Evolutionary conservation across 2,329 filamentous ascomycete genomes (phyloP), one percentile per base, ranked within the genome.

Genomic region (Aciculosporium take): DNA sequence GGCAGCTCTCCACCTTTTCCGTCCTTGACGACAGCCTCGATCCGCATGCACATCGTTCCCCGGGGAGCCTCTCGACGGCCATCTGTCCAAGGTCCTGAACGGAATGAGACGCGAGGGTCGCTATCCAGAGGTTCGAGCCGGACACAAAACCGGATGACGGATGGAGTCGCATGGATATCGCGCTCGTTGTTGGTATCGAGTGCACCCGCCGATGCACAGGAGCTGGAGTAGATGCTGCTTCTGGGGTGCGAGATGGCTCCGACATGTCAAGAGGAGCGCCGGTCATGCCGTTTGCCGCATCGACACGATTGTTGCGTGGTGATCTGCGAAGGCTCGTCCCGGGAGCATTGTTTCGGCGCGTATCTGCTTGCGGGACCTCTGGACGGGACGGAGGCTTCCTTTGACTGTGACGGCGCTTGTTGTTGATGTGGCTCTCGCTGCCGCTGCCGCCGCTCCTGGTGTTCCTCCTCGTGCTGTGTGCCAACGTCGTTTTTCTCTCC

Each of bases 91-190:
- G 57, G 50, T 83, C 79, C 7, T 67, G 62, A 5, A 87, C 56
- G 1, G 76, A 76, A 4, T 69, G 66, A 1, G 67, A 61, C 8
- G 63, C 62, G 37, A 88, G 59, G 12, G 78, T 79, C 27, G 71
- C 74, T 32, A 84, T 71, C 81, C 82, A 89, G 30, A 81, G 63
- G 50, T 65, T 69, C 49, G 56, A 57, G 44, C 54, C 67, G 45
- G 64, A 55, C 5, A 67, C 61, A 27, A 79, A 64, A 10, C 66
- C 69, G 3, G 79, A 83, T n/a, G 34, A 37, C 0, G 74, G 71
- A 48, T 82, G 73, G 5, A 84, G 67, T n/a, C 79, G 76, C 49
- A 88, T 72, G 59, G 78, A 86, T 10, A 83, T 70, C 2, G 78
- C 69, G 32, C 77, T 70, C 0, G 53, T 49, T 9, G 51, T 39